Evolutionary conservation across 768 basidiomycete species (phyloP), one percentile per base, ranked within the genome.

Genomic region (Tricholoma matsutake): DNA sequence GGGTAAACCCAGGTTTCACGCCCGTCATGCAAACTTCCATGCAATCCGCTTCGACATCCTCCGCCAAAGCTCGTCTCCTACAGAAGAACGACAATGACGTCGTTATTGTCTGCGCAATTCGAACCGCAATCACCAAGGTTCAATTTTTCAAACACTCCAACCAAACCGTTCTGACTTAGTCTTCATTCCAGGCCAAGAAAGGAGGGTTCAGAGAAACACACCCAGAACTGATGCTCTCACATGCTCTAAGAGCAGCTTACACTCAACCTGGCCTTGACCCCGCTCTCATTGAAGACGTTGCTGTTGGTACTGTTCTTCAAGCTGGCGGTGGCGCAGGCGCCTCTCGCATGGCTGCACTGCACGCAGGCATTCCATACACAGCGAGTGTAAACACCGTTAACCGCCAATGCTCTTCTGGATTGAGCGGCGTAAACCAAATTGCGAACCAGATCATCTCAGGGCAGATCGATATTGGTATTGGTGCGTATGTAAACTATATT

Each of bases 71-170:
- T 22, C 78, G 79, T 61, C 64, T 93, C 22, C 82, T 94, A 54
- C 78, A 83, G 68, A 89, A 92, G 78, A 78, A 83, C 67, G 88
- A 90, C 63, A 82, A 92, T 72, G 94, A 96, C 74, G 89, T 98
- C 13, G 96, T 98, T 64, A 91, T 98, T 71, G 86, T 94, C 68
- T 78, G 86, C 10, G 95, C 96, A 20, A 84, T 93, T 53, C 87
- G 97, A 63, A 94, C 95, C 49, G 92, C 97, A 25, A 82, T 96
- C 61, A 97, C 96, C 31, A 96, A 95, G 83, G 94, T 92, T 34
- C 57, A 80, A 8, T 69, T 8, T n/a, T 47, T 11, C 22, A 25
- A 25, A 25, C 22, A 25, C 22, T 51, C 39, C 16, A 28, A 6
- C 28, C 14, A 29, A 20, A 22, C 65, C 55, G 55, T 49, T 53